Evolutionary conservation across 2,329 filamentous ascomycete species (phyloP).

Genomic region (Chalaropsis thielavioides): DNA sequence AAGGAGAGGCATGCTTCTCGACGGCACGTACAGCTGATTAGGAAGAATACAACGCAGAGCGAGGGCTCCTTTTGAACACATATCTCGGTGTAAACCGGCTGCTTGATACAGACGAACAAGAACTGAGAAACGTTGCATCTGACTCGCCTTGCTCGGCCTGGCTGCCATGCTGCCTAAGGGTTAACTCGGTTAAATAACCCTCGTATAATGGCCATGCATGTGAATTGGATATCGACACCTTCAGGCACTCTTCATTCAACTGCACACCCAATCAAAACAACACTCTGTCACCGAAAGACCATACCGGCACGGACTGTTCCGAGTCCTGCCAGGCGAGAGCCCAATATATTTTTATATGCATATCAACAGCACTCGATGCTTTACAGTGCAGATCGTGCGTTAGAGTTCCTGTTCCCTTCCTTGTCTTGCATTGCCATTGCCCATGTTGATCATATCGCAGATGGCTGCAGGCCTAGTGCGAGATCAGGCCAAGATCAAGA

Average conservation of each 20-base stretch:
- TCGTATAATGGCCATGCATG: background rate
- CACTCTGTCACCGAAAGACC: background rate
- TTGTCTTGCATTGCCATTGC: background rate
- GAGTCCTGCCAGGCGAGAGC: background rate
- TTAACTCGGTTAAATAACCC: background rate
- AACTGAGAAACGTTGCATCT: background rate
- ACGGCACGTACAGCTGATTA: slow-evolving; percentile 3
- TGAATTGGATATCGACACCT: background rate
- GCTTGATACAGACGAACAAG: background rate
- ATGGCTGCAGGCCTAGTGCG: background rate
- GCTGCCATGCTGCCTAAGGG: background rate
- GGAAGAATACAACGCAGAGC: slow-evolving; percentile 5
- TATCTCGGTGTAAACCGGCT: background rate
- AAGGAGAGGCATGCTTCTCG: background rate
- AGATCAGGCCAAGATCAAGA: background rate
- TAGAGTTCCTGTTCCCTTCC: background rate
- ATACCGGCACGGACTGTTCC: background rate
- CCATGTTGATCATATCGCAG: background rate
- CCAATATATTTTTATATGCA: background rate
- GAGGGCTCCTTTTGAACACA: background rate
- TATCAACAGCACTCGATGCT: background rate
- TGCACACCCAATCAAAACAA: background rate
- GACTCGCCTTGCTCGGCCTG: background rate
- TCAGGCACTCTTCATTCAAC: background rate
- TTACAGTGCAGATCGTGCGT: background rate